Evolutionary conservation across 805 yeast species (phyloP).

Genomic region (Metschnikowia henanensis): DNA sequence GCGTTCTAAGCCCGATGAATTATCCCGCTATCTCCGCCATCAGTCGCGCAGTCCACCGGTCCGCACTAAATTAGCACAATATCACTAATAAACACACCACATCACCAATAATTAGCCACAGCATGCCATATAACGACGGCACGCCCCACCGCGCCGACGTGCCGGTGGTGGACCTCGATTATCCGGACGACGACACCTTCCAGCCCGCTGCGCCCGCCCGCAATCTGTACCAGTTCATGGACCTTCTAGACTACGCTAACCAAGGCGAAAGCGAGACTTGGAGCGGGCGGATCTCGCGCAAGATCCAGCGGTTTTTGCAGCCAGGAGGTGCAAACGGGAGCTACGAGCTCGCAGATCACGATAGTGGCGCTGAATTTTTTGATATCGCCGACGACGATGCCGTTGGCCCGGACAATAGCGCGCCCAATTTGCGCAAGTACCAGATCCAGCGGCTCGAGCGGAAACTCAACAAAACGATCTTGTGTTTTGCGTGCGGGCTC

Average conservation of each 20-base stretch:
- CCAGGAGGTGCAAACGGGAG: not conserved
- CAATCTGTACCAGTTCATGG: constrained; percentile 15
- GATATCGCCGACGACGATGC: constrained; percentile 7
- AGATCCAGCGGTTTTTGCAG: not conserved
- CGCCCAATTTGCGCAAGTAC: constrained; percentile 22
- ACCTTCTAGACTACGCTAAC: constrained; percentile 9
- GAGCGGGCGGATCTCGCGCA: not conserved
- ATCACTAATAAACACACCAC: no score
- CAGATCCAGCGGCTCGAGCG: constrained; percentile 25
- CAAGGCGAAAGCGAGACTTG: not conserved
- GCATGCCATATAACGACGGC: constrained; percentile 5
- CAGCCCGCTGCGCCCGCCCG: constrained; percentile 14
- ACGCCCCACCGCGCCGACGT: constrained; percentile 45
- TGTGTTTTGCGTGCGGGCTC: constrained; percentile 15
- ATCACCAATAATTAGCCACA: not conserved
- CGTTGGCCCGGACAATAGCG: not conserved
- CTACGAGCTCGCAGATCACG: constrained; percentile 9
- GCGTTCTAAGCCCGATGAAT: no score
- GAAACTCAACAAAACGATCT: constrained; percentile 20
- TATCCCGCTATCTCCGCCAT: no score
- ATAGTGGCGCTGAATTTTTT: constrained; percentile 5
- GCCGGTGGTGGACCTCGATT: constrained; percentile 58
- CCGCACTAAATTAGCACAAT: not conserved
- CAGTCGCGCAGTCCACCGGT: no score
- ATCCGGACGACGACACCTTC: constrained; percentile 35